Evolutionary conservation across 2,329 filamentous ascomycete species (phyloP).

Genomic region (Arthrinium phaeospermum): DNA sequence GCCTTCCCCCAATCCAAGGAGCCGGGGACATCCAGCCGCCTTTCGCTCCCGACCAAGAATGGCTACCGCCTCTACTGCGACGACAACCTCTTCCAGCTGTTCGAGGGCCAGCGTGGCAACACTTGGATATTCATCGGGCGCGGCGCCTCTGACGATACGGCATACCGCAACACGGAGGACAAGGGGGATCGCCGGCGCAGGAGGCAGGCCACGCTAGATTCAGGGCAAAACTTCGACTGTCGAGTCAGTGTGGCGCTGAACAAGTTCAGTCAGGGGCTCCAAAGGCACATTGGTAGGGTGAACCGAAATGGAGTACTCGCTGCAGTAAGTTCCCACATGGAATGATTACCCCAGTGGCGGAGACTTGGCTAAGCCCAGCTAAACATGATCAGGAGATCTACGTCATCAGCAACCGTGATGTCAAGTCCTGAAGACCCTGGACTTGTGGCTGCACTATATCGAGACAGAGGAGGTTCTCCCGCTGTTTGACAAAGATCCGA

Average conservation of each 20-base stretch:
- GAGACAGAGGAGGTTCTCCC: constrained; percentile 45
- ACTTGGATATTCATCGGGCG: constrained; percentile 45
- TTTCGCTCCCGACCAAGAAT: constrained; percentile 43
- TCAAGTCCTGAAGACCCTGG: constrained; percentile 42
- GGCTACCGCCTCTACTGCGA: constrained; percentile 46
- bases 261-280: constrained; percentile 44
- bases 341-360: no score
- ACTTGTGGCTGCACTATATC: constrained; percentile 47
- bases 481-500: constrained; percentile 42
- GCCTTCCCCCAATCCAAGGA: constrained; percentile 46
- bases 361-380: no score
- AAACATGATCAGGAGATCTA: constrained; percentile 43
- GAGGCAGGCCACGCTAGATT: constrained; percentile 15
- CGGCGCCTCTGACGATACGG: constrained; percentile 38
- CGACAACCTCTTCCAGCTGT: constrained; percentile 43
- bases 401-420: constrained; percentile 48
- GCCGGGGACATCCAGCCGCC: constrained; percentile 37
- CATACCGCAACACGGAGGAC: constrained; percentile 35
- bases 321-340: constrained; percentile 38
- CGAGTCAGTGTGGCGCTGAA: constrained; percentile 43
- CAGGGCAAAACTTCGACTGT: constrained; percentile 18
- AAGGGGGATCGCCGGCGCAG: constrained; percentile 37
- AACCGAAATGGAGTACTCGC: constrained; percentile 41
- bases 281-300: constrained; percentile 44
- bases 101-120: constrained; percentile 40